These are phyloP conservation scores for Pythium brachiatum DNA, from an alignment of 352 stramenopile species.

Conservation along the genomic window DNA sequence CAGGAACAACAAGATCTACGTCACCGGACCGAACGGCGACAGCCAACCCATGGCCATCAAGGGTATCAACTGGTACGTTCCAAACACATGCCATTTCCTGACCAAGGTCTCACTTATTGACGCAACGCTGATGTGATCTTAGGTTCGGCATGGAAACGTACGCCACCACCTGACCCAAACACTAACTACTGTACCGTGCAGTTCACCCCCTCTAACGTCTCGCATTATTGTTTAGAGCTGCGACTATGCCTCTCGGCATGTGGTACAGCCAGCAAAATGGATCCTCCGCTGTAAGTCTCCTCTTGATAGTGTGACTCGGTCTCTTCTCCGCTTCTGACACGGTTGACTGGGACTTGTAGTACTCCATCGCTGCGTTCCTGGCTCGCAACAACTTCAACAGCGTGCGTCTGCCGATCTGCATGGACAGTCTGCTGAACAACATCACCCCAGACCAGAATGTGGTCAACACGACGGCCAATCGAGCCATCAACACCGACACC, in stretches of 20 bases:
- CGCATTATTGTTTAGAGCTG: slow-evolving; percentile 27
- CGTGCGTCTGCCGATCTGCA: slow-evolving; percentile 61
- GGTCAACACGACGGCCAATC: slow-evolving; percentile 46
- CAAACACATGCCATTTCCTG: background rate
- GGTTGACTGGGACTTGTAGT: slow-evolving; percentile 22
- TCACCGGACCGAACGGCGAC: slow-evolving; percentile 46
- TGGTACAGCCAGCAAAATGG: slow-evolving; percentile 56
- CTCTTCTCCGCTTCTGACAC: background rate
- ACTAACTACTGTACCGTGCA: background rate
- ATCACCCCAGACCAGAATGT: slow-evolving; percentile 32
- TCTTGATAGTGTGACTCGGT: background rate
- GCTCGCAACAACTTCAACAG: slow-evolving; percentile 76
- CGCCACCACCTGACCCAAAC: slow-evolving; percentile 5
- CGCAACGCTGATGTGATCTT: background rate
- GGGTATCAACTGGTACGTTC: slow-evolving; percentile 62
- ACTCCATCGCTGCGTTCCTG: slow-evolving; percentile 66
- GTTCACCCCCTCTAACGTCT: background rate
- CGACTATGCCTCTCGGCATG: slow-evolving; percentile 34
- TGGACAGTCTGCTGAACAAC: slow-evolving; percentile 30
- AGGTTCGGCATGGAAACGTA: slow-evolving; percentile 56
- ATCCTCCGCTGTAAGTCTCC: slow-evolving; percentile 38
- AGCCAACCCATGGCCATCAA: slow-evolving; percentile 56
- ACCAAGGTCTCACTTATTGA: background rate
- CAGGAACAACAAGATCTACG: slow-evolving; percentile 63
- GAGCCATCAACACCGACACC: slow-evolving; percentile 40